Conservation (phyloP, 2,329 filamentous ascomycete genomes). For the Penicillium sp. region DNA sequence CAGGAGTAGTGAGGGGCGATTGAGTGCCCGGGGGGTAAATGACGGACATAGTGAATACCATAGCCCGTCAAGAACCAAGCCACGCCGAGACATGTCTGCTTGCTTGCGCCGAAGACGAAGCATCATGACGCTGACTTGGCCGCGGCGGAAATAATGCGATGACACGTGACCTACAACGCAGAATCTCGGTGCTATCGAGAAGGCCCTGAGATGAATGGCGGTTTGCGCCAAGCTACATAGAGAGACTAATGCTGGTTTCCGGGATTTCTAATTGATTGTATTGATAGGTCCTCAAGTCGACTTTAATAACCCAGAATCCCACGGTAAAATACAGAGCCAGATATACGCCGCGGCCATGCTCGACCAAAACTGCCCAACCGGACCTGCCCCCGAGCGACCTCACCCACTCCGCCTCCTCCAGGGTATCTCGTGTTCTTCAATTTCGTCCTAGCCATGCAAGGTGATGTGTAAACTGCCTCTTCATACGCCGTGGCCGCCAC, state of each 20-base stretch:
- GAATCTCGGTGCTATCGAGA: neutral
- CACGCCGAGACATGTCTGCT: constrained; percentile 38
- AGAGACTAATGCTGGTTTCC: neutral
- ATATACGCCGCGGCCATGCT: constrained; percentile 48
- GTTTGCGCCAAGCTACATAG: neutral
- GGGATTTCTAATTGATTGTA: constrained; percentile 19
- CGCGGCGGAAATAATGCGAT: constrained; percentile 9
- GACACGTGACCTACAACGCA: constrained; percentile 20
- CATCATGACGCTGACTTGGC: constrained; percentile 9
- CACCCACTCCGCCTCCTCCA: constrained; percentile 30
- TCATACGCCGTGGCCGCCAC: constrained; percentile 38
- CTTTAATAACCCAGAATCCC: constrained; percentile 33
- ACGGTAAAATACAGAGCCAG: constrained; percentile 40
- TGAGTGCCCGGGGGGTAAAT: constrained; percentile 29
- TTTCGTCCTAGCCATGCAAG: constrained; percentile 23
- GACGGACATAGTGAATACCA: constrained; percentile 49
- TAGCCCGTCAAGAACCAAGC: constrained; percentile 41
- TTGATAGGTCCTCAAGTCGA: constrained; percentile 20
- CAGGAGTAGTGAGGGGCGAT: constrained; percentile 16
- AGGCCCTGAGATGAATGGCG: neutral
- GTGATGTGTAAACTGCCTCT: constrained; percentile 11
- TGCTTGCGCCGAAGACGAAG: constrained; percentile 12
- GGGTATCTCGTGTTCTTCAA: constrained; percentile 43
- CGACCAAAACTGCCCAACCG: constrained; percentile 35
- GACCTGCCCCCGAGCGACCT: constrained; percentile 32